Base-by-base conservation (phyloP, 192 early-diverging fungal genomes). In the Thamnidium elegans region DNA sequence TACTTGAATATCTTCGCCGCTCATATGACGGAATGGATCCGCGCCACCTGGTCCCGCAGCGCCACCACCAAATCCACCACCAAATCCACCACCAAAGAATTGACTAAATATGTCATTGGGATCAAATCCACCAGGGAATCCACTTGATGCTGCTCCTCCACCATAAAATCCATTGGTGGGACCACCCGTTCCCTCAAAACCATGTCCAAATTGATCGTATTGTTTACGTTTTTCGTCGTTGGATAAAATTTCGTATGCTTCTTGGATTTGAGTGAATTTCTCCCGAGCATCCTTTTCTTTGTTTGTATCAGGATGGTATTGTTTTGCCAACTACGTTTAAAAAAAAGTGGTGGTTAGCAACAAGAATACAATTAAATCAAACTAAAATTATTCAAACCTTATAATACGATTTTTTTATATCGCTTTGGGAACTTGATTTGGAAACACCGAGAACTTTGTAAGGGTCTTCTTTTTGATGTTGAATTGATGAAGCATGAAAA, bases 331-430 rank as follows among this genome's bases (percentile, higher is more conserved):
- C 85, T 59, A 13, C n/a, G 30, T 46, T 2, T 2, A 44, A 2
- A 39, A 42, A 30, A 36, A 54, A 26, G 14, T 50, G 8, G 7
- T 15, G 10, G 14, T 46, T 13, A 21, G 26, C 7, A n/a, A 51
- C 0, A 23, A 42, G 0, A 5, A 39, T 64, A 1, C 36, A 19
- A 21, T 50, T 34, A 15, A 39, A 15, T 58, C 3, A 17, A 7
- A n/a, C n/a, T 47, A 6, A n/a, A 19, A 47, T 46, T 47, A 21
- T 46, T 51, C 15, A 44, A 62, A 52, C 67, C 45, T 60, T 58
- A 79, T 99, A 99, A 79, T 99, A 99, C 7, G 94, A 91, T 78
- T 96, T 94, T 75, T 99, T 99, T 75, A 99, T 96, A 58, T 97
- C 95, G 30, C 75, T 63, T 58, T 89, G 83, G 21, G 91, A 86